phyloP scores from a whole-genome alignment of 2,329 filamentous ascomycete genomes.

The Aspergillus ochraceoroseus region DNA sequence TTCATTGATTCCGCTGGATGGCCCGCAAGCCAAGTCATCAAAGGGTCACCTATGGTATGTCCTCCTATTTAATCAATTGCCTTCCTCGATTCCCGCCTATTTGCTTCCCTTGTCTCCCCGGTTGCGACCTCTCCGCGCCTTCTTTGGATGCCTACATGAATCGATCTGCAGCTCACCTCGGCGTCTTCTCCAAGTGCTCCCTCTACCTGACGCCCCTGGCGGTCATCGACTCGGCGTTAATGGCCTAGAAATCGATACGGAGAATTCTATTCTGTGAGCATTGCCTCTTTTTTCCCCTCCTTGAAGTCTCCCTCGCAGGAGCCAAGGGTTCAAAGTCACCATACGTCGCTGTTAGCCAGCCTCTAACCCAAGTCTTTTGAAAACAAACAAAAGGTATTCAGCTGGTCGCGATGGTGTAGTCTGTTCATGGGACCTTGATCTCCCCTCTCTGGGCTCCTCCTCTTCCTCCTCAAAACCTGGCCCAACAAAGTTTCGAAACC shows the following conservation, averaged over 20 bases:
- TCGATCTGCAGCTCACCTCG: slow-evolving; percentile 10
- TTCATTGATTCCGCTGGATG: slow-evolving; percentile 45
- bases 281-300: background rate
- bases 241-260: slow-evolving; percentile 79
- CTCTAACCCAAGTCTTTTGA: slow-evolving; percentile 19
- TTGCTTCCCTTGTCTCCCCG: slow-evolving; percentile 1
- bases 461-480: slow-evolving; percentile 26
- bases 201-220: slow-evolving; percentile 67
- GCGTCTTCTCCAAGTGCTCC: slow-evolving; percentile 53
- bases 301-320: background rate
- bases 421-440: slow-evolving; percentile 80
- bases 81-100: background rate
- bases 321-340: slow-evolving; percentile 3
- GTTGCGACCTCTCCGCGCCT: background rate
- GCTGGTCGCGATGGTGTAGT: slow-evolving; percentile 92
- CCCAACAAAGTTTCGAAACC: slow-evolving; percentile 54
- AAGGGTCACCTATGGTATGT: slow-evolving; percentile 65
- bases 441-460: slow-evolving; percentile 33
- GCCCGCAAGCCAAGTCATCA: slow-evolving; percentile 62
- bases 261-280: slow-evolving; percentile 78
- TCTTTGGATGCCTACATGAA: background rate
- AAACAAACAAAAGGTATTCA: slow-evolving; percentile 72
- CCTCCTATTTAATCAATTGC: slow-evolving; percentile 4
- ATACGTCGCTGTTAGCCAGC: slow-evolving; percentile 9
- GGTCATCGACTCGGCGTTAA: slow-evolving; percentile 94